Evolutionary conservation across 169 alveolate species (phyloP).

Genomic region (Plasmodium gonderi): DNA sequence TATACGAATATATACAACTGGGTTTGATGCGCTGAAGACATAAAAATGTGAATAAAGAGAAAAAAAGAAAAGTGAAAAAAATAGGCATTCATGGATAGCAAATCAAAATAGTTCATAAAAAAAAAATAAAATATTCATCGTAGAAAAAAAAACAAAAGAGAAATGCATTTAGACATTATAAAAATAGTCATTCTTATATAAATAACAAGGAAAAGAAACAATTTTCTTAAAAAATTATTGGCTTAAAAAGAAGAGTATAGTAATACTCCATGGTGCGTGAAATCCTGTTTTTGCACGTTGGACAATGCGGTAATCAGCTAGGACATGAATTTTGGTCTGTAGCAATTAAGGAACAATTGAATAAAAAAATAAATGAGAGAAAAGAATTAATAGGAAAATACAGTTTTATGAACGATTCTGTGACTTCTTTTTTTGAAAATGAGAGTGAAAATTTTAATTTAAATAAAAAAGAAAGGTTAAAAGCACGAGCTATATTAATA

Average conservation of each 20-base stretch:
- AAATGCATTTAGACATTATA: background rate
- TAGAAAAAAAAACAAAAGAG: background rate
- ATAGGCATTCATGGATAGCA: background rate
- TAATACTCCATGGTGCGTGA: conserved; percentile 91
- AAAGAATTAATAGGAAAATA: conserved; percentile 51
- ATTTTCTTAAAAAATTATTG: background rate
- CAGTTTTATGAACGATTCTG: conserved; percentile 74
- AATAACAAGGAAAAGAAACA: background rate
- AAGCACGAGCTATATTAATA: conserved; percentile 94
- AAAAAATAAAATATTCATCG: background rate
- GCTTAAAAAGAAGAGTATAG: conserved; percentile 1
- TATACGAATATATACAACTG: background rate
- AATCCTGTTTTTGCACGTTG: conserved; percentile 92
- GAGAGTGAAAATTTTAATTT: conserved; percentile 81
- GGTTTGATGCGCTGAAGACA: background rate
- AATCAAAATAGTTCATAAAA: background rate
- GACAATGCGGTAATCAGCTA: conserved; percentile 95
- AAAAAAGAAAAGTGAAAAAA: background rate
- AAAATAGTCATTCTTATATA: background rate
- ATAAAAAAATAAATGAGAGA: conserved; percentile 68
- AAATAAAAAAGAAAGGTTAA: conserved; percentile 80
- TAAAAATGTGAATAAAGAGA: background rate
- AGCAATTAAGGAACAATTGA: conserved; percentile 91
- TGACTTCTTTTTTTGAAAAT: conserved; percentile 83
- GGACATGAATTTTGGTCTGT: conserved; percentile 93